Evolutionary conservation across 2,329 filamentous ascomycete species (phyloP).

Genomic region (Colletotrichum lupini): DNA sequence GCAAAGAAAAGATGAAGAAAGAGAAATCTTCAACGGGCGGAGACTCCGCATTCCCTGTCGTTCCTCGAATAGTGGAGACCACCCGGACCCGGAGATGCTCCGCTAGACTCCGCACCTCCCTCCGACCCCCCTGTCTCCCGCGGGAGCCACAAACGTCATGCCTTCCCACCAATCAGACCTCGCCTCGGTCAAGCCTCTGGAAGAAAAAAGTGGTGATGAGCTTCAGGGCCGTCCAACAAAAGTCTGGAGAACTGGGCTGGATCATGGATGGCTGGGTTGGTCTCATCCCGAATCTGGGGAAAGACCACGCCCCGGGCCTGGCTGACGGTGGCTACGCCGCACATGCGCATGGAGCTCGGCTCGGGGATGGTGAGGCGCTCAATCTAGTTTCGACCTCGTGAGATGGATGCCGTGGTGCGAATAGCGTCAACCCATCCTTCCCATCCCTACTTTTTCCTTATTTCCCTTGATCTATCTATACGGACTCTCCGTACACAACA

Average conservation of each 20-base stretch:
- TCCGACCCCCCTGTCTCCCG: conserved; percentile 7
- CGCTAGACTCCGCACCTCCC: conserved; percentile 34
- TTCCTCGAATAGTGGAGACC: background rate
- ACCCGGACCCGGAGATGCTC: conserved; percentile 21
- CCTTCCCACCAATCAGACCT: background rate
- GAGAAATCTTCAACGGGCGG: conserved; percentile 5
- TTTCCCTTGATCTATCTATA: background rate
- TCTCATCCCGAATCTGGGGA: conserved; percentile 22
- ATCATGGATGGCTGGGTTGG: background rate
- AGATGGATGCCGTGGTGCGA: background rate
- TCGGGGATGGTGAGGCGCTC: background rate
- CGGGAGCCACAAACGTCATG: background rate
- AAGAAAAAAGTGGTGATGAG: conserved; percentile 1
- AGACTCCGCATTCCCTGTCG: conserved; percentile 29
- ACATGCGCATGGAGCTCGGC: background rate
- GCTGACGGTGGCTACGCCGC: background rate
- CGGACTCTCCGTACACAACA: background rate
- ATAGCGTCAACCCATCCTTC: conserved; percentile 6
- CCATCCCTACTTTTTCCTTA: background rate
- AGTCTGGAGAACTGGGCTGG: conserved; percentile 16
- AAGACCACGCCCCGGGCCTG: background rate
- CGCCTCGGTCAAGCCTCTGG: background rate
- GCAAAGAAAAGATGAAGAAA: background rate
- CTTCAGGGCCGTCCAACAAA: background rate
- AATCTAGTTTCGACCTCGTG: conserved; percentile 14